Evolutionary conservation across 306 rosid species (phyloP).

Genomic region (Cucurbita moschata): DNA sequence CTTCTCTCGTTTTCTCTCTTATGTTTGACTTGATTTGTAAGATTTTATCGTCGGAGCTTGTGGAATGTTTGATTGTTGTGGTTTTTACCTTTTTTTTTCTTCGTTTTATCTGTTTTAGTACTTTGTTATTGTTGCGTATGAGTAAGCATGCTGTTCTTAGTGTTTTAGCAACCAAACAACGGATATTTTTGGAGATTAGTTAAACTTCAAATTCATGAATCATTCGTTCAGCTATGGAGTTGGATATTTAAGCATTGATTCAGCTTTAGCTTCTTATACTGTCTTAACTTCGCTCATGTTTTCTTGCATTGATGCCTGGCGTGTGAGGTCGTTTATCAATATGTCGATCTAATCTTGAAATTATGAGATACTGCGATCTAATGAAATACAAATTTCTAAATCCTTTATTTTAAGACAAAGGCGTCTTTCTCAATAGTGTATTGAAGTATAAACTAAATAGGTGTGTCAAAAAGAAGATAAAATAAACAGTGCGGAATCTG

Average conservation of each 20-base stretch:
- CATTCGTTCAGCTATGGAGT: background rate
- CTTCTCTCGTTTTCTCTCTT: background rate
- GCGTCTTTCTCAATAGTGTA: background rate
- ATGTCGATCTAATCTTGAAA: background rate
- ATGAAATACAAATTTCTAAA: background rate
- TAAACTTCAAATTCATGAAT: background rate
- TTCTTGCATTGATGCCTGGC: background rate
- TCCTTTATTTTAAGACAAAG: background rate
- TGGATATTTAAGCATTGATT: background rate
- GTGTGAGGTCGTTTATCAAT: background rate
- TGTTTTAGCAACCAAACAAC: background rate
- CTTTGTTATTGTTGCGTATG: background rate
- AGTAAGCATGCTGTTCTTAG: background rate
- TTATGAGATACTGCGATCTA: background rate
- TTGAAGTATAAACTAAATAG: background rate
- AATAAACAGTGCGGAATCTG: too few species aligned
- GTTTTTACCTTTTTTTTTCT: background rate
- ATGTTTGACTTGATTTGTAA: background rate
- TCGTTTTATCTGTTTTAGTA: background rate
- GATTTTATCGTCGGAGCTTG: background rate
- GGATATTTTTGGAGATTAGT: background rate
- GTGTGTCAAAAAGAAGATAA: too few species aligned
- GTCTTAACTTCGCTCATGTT: background rate
- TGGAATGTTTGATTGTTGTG: background rate
- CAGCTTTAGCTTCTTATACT: background rate